Percentiles rank a stretch among this genome's conserved stretches.
phyloP scores from a whole-genome alignment of 1,139 yeast species.

The Kurtzmaniella natalensis region DNA sequence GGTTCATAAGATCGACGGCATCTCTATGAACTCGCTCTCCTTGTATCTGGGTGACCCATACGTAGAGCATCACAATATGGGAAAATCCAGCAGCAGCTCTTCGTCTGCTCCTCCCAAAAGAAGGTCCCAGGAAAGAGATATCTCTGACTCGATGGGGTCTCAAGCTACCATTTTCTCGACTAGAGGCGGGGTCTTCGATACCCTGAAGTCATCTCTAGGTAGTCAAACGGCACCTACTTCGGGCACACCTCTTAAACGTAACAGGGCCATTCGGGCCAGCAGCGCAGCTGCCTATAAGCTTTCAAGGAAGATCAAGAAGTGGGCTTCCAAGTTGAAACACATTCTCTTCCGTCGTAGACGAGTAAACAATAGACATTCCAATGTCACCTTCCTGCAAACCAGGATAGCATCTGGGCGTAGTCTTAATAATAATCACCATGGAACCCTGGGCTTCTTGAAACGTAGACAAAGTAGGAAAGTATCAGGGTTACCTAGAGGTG shows the following conservation, averaged over 20 bases:
- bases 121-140: constrained; percentile 14
- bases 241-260: constrained; percentile 18
- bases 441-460: no score
- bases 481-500: not conserved
- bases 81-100: not conserved
- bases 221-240: constrained; percentile 11
- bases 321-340: constrained; percentile 19
- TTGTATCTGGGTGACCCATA: constrained; percentile 15
- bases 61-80: constrained; percentile 7
- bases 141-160: constrained; percentile 39
- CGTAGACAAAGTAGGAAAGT: not conserved
- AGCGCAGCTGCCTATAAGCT: constrained; percentile 31
- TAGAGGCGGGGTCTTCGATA: constrained; percentile 17
- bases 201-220: constrained; percentile 3
- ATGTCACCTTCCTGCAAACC: no score
- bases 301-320: constrained; percentile 22
- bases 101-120: constrained; percentile 4
- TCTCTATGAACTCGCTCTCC: constrained; percentile 23
- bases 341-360: constrained; percentile 6
- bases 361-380: not conserved
- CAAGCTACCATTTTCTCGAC: constrained; percentile 47
- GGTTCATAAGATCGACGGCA: constrained; percentile 22
- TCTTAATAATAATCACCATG: constrained; percentile 13
- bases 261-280: constrained; percentile 33
- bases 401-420: constrained; percentile 23